These are phyloP conservation scores for Albophoma yamanashiensis DNA, from an alignment of 2,329 filamentous ascomycete species.

Conservation along the genomic window DNA sequence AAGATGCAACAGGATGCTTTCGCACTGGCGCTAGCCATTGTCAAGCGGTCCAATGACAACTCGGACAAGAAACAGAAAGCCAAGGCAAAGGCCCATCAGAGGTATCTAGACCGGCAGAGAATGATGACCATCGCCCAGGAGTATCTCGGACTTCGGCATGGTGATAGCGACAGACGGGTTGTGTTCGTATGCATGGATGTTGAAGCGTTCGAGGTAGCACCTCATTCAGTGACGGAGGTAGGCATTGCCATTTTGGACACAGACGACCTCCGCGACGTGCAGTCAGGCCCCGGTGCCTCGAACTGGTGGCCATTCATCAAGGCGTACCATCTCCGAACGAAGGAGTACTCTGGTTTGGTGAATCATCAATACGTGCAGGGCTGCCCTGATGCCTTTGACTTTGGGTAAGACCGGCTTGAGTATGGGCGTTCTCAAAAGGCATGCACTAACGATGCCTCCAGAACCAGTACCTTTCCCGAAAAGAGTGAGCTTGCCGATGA, in stretches of 20 bases:
- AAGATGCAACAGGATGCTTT: conserved; percentile 2
- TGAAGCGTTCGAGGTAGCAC: conserved; percentile 65
- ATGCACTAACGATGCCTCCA: conserved; percentile 12
- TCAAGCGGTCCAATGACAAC: neutral
- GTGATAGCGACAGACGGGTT: conserved; percentile 6
- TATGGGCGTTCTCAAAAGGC: neutral
- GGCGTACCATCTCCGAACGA: conserved; percentile 65
- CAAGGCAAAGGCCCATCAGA: conserved; percentile 37
- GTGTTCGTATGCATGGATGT: conserved; percentile 74
- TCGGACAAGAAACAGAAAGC: conserved; percentile 1
- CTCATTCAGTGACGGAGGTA: conserved; percentile 67
- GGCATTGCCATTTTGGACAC: conserved; percentile 78
- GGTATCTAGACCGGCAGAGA: conserved; percentile 29
- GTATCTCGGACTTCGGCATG: conserved; percentile 51
- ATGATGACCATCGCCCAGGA: conserved; percentile 55
- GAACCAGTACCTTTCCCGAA: conserved; percentile 29
- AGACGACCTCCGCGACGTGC: conserved; percentile 33
- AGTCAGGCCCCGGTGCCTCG: conserved; percentile 50
- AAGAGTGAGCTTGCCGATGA: conserved; percentile 19
- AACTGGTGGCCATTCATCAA: conserved; percentile 60
- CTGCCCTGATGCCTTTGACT: conserved; percentile 64
- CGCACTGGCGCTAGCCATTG: neutral
- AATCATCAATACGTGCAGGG: conserved; percentile 63
- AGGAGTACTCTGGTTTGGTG: conserved; percentile 52
- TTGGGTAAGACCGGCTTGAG: conserved; percentile 46